phyloP scores from a whole-genome alignment of 2,329 filamentous ascomycete species.

The Arthrobotrys conoides region DNA sequence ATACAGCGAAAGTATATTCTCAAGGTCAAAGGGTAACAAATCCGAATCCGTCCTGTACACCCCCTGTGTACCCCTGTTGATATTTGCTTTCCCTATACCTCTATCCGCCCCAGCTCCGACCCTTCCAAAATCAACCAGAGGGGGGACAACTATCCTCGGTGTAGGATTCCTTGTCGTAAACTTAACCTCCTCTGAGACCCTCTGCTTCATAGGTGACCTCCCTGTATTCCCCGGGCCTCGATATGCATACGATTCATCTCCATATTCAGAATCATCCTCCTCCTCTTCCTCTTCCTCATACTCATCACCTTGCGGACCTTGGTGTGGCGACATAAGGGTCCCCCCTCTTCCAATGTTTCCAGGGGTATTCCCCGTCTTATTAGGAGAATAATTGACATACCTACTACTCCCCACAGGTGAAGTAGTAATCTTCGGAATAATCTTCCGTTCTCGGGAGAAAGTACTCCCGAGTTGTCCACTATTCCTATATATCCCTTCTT shows the following conservation, averaged over 20 bases:
- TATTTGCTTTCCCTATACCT: background rate
- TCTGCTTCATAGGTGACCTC: slow-evolving; percentile 27
- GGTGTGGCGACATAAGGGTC: background rate
- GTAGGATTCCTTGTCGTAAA: slow-evolving; percentile 21
- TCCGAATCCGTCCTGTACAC: slow-evolving; percentile 32
- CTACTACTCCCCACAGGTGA: slow-evolving; percentile 22
- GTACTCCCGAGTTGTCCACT: slow-evolving; percentile 25
- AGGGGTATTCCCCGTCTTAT: background rate
- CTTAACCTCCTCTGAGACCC: slow-evolving; percentile 6
- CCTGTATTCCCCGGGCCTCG: too few relatives aligned
- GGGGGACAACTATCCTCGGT: slow-evolving; percentile 18
- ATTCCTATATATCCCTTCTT: slow-evolving; percentile 33
- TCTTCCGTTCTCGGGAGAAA: background rate
- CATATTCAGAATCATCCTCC: too few relatives aligned
- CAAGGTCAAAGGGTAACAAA: slow-evolving; percentile 27
- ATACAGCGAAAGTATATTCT: slow-evolving; percentile 35
- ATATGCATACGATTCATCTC: too few relatives aligned
- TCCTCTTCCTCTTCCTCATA: slow-evolving; percentile 5
- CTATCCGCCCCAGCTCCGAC: background rate
- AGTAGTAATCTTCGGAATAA: background rate
- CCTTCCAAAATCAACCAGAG: slow-evolving; percentile 1
- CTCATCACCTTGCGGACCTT: background rate
- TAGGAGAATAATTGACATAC: background rate
- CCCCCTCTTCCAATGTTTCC: background rate
- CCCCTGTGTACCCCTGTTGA: too few relatives aligned